Evolutionary conservation across 495 filamentous ascomycete species (phyloP).

Genomic region (Aspergillus ostianus): DNA sequence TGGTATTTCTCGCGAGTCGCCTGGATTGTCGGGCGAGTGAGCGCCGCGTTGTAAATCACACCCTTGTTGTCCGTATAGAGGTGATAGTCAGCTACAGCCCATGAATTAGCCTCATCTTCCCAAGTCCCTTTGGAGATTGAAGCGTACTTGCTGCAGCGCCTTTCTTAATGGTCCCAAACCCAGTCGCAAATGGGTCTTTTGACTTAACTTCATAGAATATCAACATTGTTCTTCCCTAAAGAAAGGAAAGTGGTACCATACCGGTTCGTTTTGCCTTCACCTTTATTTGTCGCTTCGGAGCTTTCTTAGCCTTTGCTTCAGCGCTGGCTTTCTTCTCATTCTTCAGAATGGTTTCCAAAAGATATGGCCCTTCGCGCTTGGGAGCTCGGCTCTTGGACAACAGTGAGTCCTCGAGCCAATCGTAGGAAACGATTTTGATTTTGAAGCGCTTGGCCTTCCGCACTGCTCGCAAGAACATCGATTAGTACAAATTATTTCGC

Average conservation of each 20-base stretch:
- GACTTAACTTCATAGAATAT: constrained; percentile 5
- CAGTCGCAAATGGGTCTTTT: constrained; percentile 9
- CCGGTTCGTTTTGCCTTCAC: constrained; percentile 23
- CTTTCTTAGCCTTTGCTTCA: constrained; percentile 21
- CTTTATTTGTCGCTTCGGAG: constrained; percentile 19
- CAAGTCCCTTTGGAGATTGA: not conserved
- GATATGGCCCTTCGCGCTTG: constrained; percentile 45
- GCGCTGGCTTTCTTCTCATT: constrained; percentile 17
- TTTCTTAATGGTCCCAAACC: constrained; percentile 6
- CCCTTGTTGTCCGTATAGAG: constrained; percentile 19
- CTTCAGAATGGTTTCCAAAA: constrained; percentile 37
- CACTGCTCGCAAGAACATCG: constrained; percentile 29
- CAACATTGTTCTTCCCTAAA: constrained; percentile 1
- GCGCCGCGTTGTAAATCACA: constrained; percentile 18
- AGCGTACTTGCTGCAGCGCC: constrained; percentile 8
- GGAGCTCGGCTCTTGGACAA: constrained; percentile 26
- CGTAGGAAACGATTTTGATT: constrained; percentile 56
- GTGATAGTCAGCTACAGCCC: constrained; percentile 23
- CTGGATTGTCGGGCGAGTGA: constrained; percentile 16
- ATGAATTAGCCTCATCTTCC: not conserved
- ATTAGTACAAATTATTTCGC: not conserved
- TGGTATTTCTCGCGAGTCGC: constrained; percentile 27
- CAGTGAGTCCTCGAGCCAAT: constrained; percentile 62
- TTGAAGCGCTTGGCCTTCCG: constrained; percentile 35
- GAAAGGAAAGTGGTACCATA: constrained; percentile 8